Conservation (phyloP, 495 filamentous ascomycete genomes). For the Penicillium antarcticum region DNA sequence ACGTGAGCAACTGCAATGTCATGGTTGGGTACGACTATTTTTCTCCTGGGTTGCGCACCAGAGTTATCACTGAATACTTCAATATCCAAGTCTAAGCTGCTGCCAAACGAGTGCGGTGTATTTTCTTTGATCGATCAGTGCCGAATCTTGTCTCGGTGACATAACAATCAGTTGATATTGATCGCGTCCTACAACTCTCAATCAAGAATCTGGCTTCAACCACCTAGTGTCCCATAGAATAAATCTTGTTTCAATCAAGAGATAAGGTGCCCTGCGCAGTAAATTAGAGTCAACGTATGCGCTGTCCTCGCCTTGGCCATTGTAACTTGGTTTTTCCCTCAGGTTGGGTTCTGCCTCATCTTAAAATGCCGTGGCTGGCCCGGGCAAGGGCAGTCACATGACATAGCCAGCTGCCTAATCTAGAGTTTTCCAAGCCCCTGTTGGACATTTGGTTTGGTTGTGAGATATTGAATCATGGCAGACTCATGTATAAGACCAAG, state of each 20-base stretch:
- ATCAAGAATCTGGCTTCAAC: background rate
- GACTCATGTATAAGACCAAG: background rate
- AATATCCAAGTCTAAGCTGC: constrained; percentile 8
- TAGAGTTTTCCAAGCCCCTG: background rate
- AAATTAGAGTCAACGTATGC: background rate
- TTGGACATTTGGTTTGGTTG: background rate
- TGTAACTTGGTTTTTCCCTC: background rate
- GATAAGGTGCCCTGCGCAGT: background rate
- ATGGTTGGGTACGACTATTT: constrained; percentile 31
- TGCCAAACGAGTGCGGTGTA: background rate
- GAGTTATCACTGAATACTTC: constrained; percentile 24
- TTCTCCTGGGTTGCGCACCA: constrained; percentile 20
- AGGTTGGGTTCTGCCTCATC: no score
- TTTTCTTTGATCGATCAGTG: background rate
- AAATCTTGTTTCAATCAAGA: background rate
- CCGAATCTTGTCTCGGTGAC: background rate
- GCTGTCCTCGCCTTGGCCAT: no score
- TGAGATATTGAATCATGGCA: background rate
- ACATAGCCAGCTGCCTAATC: no score
- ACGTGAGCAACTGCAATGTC: constrained; percentile 18
- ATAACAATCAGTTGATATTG: no score
- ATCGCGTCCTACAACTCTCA: background rate
- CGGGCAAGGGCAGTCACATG: no score
- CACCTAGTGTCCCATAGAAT: background rate
- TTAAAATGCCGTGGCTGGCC: no score